phyloP scores from a whole-genome alignment of 352 stramenopile genomes.

The Globisporangium irregulare region DNA sequence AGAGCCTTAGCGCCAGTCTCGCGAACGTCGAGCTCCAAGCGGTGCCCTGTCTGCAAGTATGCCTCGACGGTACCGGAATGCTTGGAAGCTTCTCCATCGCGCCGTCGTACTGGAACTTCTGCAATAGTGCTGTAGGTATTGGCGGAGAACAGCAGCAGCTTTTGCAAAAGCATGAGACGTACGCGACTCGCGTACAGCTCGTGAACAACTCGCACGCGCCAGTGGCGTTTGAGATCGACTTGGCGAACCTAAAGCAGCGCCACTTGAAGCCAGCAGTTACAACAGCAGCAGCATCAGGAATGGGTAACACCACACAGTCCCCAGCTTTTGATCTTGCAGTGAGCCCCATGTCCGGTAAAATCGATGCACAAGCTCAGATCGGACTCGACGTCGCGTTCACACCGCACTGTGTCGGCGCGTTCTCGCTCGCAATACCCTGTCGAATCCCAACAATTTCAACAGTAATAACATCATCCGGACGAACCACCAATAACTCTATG shows the following conservation, averaged over 20 bases:
- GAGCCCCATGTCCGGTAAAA: constrained; percentile 20
- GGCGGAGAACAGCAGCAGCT: neutral
- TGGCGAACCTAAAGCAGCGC: constrained; percentile 4
- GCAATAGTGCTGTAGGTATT: neutral
- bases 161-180: constrained; percentile 12
- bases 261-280: neutral
- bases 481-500: neutral
- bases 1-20: constrained; percentile 15
- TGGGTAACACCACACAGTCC: neutral
- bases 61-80: constrained; percentile 9
- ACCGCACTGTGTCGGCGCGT: constrained; percentile 35
- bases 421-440: constrained; percentile 47
- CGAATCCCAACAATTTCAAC: constrained; percentile 18
- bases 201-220: constrained; percentile 34
- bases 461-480: neutral
- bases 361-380: constrained; percentile 20
- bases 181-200: constrained; percentile 13
- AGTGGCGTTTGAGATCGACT: constrained; percentile 24
- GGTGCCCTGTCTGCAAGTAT: constrained; percentile 9
- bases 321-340: constrained; percentile 31
- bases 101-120: constrained; percentile 15
- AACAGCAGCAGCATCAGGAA: neutral
- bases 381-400: constrained; percentile 36
- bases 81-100: constrained; percentile 17
- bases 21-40: constrained; percentile 8